Evolutionary conservation across 2,329 filamentous ascomycete genomes (phyloP).

Genomic region (Aureobasidium sp.): DNA sequence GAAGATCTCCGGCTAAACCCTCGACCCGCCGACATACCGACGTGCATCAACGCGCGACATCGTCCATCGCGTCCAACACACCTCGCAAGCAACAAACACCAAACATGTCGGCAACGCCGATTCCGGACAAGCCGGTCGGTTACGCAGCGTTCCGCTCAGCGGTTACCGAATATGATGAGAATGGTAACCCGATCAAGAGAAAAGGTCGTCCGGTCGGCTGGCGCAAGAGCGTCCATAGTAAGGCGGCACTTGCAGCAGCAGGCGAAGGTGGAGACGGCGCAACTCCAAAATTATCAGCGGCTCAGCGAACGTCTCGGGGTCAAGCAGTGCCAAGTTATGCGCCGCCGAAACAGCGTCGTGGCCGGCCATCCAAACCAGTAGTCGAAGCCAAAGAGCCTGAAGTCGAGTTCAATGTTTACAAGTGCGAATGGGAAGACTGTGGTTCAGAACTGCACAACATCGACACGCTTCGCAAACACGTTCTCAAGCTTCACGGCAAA

Average conservation of each 20-base stretch:
- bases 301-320: neutral
- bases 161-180: slow-evolving; percentile 22
- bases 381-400: slow-evolving; percentile 2
- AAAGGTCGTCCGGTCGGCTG: slow-evolving; percentile 42
- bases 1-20: neutral
- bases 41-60: neutral
- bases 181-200: slow-evolving; percentile 31
- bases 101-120: neutral
- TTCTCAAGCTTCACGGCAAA: slow-evolving; percentile 46
- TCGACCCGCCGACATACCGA: neutral
- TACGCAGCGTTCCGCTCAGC: slow-evolving; percentile 35
- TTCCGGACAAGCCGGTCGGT: slow-evolving; percentile 21
- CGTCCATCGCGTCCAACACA: neutral
- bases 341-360: neutral
- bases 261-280: slow-evolving; percentile 14
- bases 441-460: slow-evolving; percentile 52
- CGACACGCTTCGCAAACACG: slow-evolving; percentile 49
- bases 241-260: slow-evolving; percentile 18
- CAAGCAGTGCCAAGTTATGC: slow-evolving; percentile 6
- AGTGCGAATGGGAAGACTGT: slow-evolving; percentile 51
- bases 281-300: neutral
- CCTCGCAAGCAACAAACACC: neutral
- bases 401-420: slow-evolving; percentile 38
- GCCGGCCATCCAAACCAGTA: neutral
- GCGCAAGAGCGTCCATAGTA: slow-evolving; percentile 40